Percentiles rank a stretch among this genome's conserved stretches.
Conservation (phyloP, 805 yeast genomes). For the Zygosaccharomyces pseudorouxii region DNA sequence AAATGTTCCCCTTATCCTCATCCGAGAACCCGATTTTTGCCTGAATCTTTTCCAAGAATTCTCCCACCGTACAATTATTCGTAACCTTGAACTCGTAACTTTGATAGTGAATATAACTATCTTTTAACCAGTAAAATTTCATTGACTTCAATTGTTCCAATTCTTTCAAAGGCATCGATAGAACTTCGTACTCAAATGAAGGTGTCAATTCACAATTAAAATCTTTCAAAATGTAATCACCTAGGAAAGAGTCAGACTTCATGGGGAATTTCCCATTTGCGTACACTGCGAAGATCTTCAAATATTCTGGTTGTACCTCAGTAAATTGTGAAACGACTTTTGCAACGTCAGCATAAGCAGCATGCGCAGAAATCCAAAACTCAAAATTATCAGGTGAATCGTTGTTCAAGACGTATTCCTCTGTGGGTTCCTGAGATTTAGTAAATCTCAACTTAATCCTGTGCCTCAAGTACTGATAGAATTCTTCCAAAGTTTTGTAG, state of each 20-base stretch:
- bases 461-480: constrained; percentile 52
- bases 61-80: constrained; percentile 49
- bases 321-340: constrained; percentile 52
- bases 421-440: constrained; percentile 22
- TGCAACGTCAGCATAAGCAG: constrained; percentile 56
- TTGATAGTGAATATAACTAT: constrained; percentile 66
- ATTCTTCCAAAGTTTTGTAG: constrained; percentile 40
- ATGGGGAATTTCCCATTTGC: constrained; percentile 54
- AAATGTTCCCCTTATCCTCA: constrained; percentile 42
- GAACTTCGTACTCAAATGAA: constrained; percentile 65
- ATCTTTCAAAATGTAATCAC: constrained; percentile 37
- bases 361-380: constrained; percentile 64
- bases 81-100: constrained; percentile 67
- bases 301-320: constrained; percentile 50
- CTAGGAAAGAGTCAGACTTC: constrained; percentile 33
- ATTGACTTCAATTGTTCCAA: constrained; percentile 70
- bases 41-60: constrained; percentile 52
- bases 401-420: constrained; percentile 26
- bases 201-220: constrained; percentile 37
- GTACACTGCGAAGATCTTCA: constrained; percentile 63
- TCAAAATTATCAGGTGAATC: constrained; percentile 38
- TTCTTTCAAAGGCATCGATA: constrained; percentile 69
- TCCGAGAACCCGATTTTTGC: constrained; percentile 49
- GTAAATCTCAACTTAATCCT: constrained; percentile 55
- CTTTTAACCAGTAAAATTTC: constrained; percentile 66